Evolutionary conservation across 2,329 filamentous ascomycete species (phyloP), one percentile per base, ranked within the genome.

Genomic region (Escovopsis weberi): DNA sequence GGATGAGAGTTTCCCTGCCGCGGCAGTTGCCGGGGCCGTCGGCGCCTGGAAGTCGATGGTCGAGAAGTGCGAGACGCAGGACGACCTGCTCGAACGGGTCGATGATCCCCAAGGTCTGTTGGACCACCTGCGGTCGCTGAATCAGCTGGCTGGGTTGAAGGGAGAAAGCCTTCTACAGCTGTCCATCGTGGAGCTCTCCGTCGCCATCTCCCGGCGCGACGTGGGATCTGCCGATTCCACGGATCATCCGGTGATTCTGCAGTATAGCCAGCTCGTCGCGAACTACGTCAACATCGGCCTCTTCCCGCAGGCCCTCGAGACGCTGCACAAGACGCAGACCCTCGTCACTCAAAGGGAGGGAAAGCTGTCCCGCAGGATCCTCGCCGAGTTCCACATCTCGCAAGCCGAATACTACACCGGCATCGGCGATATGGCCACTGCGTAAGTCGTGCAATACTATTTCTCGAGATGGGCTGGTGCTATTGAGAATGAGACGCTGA

Each of bases 351-450:
- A 63, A 41, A 55, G 62, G n/a, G 55, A 63, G n/a, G 53, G 53
- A 0, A 32, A 32, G 28, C 47, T 57, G 3, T 60, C 65, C 2
- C 56, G 56, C 11, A 63, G 69, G 15, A 58, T 65, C 6, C 49
- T 67, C 18, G 67, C 67, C 9, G 60, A 61, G 12, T 82, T 82
- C 57, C 74, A 87, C 49, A 62, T 94, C 6, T 75, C 78, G 0
- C 78, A 80, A 47, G 79, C 83, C 1, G 85, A 94, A 56, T 86
- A 87, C 56, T 68, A 80, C 26, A 65, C 88, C 15, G 73, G 74
- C 2, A 72, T 80, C 11, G 82, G 81, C 9, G 76, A 78, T 40
- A 62, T 74, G 12, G 70, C 78, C 9, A 78, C 82, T 59, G 81
- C 75, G 56, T 67, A 55, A 53, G 60, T 61, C 35, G 33, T 33